phyloP scores from a whole-genome alignment of 2,329 filamentous ascomycete species.

The Xylariaceae sp. region DNA sequence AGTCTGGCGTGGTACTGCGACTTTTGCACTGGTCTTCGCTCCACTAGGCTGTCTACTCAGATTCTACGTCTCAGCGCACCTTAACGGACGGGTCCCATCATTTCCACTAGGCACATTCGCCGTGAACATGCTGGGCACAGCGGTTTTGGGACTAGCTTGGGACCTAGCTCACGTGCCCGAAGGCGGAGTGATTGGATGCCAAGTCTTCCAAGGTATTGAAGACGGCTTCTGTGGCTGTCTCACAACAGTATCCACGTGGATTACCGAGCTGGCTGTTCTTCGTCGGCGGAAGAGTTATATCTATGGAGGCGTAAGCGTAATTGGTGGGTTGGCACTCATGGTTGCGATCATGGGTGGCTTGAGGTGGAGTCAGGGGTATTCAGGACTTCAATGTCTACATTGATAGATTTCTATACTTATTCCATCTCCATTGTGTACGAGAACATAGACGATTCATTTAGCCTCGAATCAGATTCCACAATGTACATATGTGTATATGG shows the following conservation, averaged over 20 bases:
- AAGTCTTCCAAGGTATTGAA: constrained; percentile 64
- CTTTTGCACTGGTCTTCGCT: constrained; percentile 79
- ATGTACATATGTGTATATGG: too few relatives aligned
- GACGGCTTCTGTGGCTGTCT: constrained; percentile 68
- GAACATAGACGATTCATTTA: too few relatives aligned
- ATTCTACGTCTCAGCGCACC: constrained; percentile 66
- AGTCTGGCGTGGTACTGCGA: constrained; percentile 70
- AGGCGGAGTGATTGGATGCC: constrained; percentile 59
- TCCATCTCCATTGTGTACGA: too few relatives aligned
- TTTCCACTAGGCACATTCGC: constrained; percentile 87
- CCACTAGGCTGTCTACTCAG: constrained; percentile 74
- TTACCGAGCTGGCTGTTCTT: constrained; percentile 56
- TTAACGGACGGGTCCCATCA: constrained; percentile 64
- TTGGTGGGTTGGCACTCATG: constrained; percentile 55
- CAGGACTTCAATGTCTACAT: constrained; percentile 37
- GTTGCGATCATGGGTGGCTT: constrained; percentile 73
- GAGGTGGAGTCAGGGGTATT: constrained; percentile 64
- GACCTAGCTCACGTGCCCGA: constrained; percentile 69
- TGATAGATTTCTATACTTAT: constrained; percentile 7
- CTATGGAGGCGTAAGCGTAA: constrained; percentile 64
- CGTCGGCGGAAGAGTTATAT: constrained; percentile 56
- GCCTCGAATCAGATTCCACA: too few relatives aligned
- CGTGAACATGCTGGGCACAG: constrained; percentile 76
- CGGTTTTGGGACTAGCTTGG: constrained; percentile 71
- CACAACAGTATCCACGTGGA: constrained; percentile 68